These are phyloP conservation scores for Aquanectria penicillioides DNA, from an alignment of 2,329 filamentous ascomycete species.

Conservation along the genomic window DNA sequence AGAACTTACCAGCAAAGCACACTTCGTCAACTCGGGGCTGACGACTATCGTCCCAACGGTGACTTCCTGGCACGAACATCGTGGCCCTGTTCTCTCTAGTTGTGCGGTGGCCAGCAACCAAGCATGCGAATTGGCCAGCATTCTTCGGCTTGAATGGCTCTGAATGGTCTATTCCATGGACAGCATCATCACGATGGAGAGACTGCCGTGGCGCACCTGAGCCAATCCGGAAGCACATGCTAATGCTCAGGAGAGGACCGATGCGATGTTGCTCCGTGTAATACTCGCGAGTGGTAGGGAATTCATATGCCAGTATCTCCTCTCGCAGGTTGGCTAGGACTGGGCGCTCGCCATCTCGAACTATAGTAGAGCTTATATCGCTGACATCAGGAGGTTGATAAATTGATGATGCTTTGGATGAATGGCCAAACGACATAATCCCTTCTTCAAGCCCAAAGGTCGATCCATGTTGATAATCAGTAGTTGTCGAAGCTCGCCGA, in stretches of 20 bases:
- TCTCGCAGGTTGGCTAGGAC: not conserved
- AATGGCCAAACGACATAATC: too few species aligned
- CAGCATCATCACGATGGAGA: not conserved
- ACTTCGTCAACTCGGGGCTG: not conserved
- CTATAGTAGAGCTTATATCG: too few species aligned
- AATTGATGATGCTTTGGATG: too few species aligned
- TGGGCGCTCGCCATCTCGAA: not conserved
- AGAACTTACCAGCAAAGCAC: slow-evolving; percentile 1
- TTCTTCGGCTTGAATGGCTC: not conserved
- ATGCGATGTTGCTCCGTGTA: not conserved
- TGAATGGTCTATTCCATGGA: slow-evolving; percentile 3
- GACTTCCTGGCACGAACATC: slow-evolving; percentile 1
- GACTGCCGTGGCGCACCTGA: not conserved
- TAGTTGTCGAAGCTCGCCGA: too few species aligned
- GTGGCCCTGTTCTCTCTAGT: slow-evolving; percentile 4
- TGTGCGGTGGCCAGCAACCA: not conserved
- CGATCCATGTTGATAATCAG: too few species aligned
- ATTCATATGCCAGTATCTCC: not conserved
- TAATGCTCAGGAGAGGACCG: slow-evolving; percentile 2
- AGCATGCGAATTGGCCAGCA: not conserved
- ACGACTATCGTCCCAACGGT: not conserved
- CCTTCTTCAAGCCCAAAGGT: too few species aligned
- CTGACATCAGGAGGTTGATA: too few species aligned
- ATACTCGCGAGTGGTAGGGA: not conserved
- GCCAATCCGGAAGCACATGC: not conserved